Percentiles rank a stretch among this genome's conserved stretches.
Evolutionary conservation across 2,329 filamentous ascomycete genomes (phyloP).

Genomic region (Phaeoacremonium minimum): DNA sequence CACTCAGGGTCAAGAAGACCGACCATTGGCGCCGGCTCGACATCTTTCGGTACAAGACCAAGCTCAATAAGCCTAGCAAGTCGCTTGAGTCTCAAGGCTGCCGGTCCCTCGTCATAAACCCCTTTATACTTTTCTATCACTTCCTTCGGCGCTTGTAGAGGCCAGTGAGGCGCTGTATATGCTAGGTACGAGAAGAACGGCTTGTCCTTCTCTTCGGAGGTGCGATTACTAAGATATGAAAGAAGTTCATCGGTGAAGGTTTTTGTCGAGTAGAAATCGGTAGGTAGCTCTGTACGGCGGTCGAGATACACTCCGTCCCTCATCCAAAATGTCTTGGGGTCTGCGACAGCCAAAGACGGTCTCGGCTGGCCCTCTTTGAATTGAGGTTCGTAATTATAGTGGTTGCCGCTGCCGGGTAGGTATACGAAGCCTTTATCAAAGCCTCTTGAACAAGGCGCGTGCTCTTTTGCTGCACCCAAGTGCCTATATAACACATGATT

Average conservation of each 20-base stretch:
- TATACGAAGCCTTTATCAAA: constrained; percentile 58
- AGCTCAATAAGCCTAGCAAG: constrained; percentile 51
- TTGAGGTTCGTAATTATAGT: constrained; percentile 45
- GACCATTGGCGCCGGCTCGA: constrained; percentile 44
- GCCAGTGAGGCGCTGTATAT: constrained; percentile 61
- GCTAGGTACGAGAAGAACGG: constrained; percentile 59
- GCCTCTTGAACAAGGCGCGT: constrained; percentile 49
- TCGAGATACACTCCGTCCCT: constrained; percentile 30
- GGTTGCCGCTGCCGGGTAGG: constrained; percentile 55
- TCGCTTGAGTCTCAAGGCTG: constrained; percentile 46
- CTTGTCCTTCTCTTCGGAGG: constrained; percentile 21
- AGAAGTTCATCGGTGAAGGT: constrained; percentile 48
- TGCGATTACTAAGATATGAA: constrained; percentile 43
- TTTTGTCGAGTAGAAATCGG: constrained; percentile 49
- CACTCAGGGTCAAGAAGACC: constrained; percentile 42
- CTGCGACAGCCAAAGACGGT: constrained; percentile 25
- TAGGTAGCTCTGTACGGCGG: constrained; percentile 35
- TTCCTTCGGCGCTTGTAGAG: constrained; percentile 51
- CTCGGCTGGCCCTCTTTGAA: constrained; percentile 28
- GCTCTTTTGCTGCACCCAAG: constrained; percentile 48
- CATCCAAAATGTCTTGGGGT: constrained; percentile 30
- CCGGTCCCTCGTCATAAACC: constrained; percentile 56
- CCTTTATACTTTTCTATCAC: constrained; percentile 53
- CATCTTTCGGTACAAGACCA: constrained; percentile 47
- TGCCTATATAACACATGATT: constrained; percentile 24